phyloP scores from a whole-genome alignment of 441 rosid genomes.

The Gossypium schwendimanii region DNA sequence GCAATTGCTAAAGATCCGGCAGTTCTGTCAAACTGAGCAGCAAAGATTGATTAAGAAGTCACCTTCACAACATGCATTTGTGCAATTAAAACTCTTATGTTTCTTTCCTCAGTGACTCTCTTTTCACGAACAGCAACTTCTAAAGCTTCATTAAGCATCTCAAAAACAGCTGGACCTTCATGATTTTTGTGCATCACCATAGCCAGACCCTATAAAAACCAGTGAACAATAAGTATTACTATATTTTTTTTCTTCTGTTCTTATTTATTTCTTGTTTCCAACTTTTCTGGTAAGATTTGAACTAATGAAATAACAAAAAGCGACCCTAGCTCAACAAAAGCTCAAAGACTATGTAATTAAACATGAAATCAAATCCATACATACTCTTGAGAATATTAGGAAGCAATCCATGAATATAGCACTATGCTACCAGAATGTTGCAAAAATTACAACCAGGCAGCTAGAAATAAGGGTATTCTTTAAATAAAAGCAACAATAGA shows the following conservation, averaged over 20 bases:
- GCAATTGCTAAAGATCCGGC: neutral
- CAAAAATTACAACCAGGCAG: neutral
- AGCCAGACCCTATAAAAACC: slow-evolving; percentile 62
- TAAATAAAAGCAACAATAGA: neutral
- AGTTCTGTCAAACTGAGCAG: neutral
- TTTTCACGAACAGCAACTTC: slow-evolving; percentile 46
- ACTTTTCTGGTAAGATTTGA: neutral
- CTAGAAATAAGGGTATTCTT: neutral
- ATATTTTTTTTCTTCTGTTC: neutral
- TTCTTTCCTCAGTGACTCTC: slow-evolving; percentile 74
- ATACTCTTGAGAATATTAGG: neutral
- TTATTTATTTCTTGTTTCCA: neutral
- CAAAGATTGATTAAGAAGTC: slow-evolving; percentile 11
- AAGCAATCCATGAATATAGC: neutral
- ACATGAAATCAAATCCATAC: neutral
- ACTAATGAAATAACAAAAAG: neutral
- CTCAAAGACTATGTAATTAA: neutral
- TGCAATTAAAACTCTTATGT: slow-evolving; percentile 66
- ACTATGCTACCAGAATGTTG: neutral
- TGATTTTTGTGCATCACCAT: slow-evolving; percentile 81
- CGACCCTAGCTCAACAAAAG: neutral
- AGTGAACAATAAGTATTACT: neutral
- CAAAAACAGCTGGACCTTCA: slow-evolving; percentile 71
- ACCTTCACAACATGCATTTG: slow-evolving; percentile 85
- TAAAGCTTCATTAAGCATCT: slow-evolving; percentile 68